Base-by-base conservation (phyloP, 257 asterid genomes). In the Thymus quinquecostatus region DNA sequence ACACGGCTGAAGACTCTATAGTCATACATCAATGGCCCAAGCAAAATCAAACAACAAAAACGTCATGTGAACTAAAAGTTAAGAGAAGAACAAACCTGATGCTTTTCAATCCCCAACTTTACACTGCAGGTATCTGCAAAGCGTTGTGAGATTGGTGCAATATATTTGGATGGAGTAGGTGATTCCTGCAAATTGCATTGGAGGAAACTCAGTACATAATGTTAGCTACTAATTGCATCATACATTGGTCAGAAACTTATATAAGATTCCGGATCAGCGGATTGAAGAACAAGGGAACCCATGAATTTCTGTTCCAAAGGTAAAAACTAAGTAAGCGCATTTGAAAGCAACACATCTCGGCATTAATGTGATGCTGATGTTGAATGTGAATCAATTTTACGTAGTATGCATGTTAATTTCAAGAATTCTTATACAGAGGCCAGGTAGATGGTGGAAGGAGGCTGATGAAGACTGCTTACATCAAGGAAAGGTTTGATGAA, bases 131-230 rank as follows among this genome's bases (percentile, higher is more conserved):
- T 83, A 83, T 92, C 96, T 55, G 99, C 84, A 77, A 87, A 85
- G 54, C 95, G 93, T 74, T 86, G 96, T n/a, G 93, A 73, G 27
- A 80, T 71, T 27, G 96, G 93, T 41, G 82, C 77, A 55, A 95
- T 78, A 47, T 77, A 75, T 88, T 92, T 95, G 77, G 98, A 85
- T 32, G 99, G 98, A 66, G 98, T 90, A 49, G 99, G 98, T 60
- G 99, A 86, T 77, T 95, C 99, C 99, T 95, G 86, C 53, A 80
- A 64, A 75, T 71, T 12, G 48, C 61, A 83, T 36, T 67, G 50
- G 62, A 76, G 60, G 79, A 36, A 64, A 43, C 48, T 74, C 73
- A 71, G 69, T 56, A 75, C 54, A 53, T 69, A 75, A 63, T 60
- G 63, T 36, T 57, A 73, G 68, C 29, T 75, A 47, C 51, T 67